phyloP scores from a whole-genome alignment of 169 alveolate species.

The Plasmodium relictum region DNA sequence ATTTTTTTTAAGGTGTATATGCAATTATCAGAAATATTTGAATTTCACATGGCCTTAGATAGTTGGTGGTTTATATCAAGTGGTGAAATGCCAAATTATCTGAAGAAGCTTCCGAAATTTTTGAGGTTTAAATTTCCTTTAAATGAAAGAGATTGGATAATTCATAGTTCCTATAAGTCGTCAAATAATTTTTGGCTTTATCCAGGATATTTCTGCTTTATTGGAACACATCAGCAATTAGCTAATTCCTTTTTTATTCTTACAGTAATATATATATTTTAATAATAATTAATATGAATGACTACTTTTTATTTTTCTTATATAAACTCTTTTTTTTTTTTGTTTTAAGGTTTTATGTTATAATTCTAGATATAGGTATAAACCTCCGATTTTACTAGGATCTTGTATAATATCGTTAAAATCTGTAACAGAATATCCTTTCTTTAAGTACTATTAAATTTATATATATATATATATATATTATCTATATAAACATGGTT shows the following conservation, averaged over 20 bases:
- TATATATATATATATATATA: constrained; percentile 17
- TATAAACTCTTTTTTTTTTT: neutral
- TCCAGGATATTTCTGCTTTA: constrained; percentile 85
- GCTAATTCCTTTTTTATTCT: constrained; percentile 82
- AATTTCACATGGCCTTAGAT: constrained; percentile 84
- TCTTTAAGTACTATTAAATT: constrained; percentile 40
- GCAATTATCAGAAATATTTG: constrained; percentile 84
- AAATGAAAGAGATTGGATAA: constrained; percentile 79
- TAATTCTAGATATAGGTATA: constrained; percentile 56
- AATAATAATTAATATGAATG: too few species aligned
- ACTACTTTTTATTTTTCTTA: too few species aligned
- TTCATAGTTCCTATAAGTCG: constrained; percentile 60
- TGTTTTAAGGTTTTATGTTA: constrained; percentile 53
- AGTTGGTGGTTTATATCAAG: constrained; percentile 87
- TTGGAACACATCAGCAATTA: constrained; percentile 85
- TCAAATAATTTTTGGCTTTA: constrained; percentile 83
- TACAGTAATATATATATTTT: constrained; percentile 66
- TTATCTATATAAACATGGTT: neutral
- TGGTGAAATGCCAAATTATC: constrained; percentile 79
- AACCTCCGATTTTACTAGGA: constrained; percentile 73
- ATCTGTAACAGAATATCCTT: constrained; percentile 75
- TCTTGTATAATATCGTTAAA: constrained; percentile 74
- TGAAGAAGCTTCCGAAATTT: constrained; percentile 76
- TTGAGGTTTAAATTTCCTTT: constrained; percentile 80
- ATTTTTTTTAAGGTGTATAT: constrained; percentile 75